phyloP scores from a whole-genome alignment of 1,284 basidiomycete genomes.

The Melampsora americana region DNA sequence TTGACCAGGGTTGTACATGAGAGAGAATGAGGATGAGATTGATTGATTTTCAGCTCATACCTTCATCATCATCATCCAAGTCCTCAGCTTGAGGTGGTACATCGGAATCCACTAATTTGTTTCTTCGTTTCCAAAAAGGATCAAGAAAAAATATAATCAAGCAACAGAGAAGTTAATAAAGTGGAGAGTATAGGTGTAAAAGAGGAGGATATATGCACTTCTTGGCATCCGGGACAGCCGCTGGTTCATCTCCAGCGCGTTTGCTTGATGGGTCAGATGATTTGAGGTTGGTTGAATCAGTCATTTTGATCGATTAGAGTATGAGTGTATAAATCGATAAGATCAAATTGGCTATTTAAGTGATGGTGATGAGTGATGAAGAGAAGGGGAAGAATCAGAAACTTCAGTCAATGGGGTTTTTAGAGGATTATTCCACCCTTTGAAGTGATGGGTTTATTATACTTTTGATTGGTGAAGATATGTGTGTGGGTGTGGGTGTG shows the following conservation, averaged over 20 bases:
- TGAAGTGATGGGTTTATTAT: too few relatives aligned
- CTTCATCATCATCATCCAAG: not conserved
- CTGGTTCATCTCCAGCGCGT: not conserved
- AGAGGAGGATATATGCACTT: slow-evolving; percentile 4
- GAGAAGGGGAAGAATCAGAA: not conserved
- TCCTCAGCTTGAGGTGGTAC: not conserved
- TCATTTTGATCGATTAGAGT: not conserved
- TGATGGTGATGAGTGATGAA: not conserved
- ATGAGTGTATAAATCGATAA: not conserved
- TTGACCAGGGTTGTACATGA: not conserved
- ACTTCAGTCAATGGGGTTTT: not conserved
- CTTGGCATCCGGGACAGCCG: not conserved
- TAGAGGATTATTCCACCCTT: too few relatives aligned
- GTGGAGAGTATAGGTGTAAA: not conserved
- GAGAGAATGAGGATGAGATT: not conserved
- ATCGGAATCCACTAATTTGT: not conserved
- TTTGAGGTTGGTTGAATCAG: not conserved
- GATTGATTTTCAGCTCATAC: not conserved
- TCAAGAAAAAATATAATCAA: not conserved
- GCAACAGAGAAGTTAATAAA: not conserved
- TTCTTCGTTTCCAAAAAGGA: not conserved
- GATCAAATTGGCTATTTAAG: not conserved
- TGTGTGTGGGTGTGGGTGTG: too few relatives aligned
- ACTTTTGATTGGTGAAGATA: not conserved
- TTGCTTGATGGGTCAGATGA: not conserved